Conservation (phyloP, 306 rosid species). For the Begonia peltatifolia region DNA sequence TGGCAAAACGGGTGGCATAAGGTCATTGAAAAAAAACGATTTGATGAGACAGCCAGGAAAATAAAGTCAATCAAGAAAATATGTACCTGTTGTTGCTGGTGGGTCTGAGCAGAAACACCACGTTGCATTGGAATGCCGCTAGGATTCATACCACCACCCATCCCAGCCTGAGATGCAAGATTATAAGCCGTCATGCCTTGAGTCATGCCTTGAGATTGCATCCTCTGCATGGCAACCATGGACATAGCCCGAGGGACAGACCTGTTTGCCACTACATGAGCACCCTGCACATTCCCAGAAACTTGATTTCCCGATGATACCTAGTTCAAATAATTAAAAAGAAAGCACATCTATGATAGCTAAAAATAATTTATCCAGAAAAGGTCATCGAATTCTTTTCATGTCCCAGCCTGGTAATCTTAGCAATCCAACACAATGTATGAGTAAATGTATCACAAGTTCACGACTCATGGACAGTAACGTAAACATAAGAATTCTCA, state of each 20-base stretch:
- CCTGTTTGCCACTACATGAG: constrained; percentile 49
- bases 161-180: constrained; percentile 70
- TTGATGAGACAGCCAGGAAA: background rate
- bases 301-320: constrained; percentile 63
- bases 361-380: background rate
- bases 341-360: background rate
- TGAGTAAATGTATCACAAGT: too few relatives aligned
- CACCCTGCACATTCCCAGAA: constrained; percentile 47
- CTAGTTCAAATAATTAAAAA: constrained; percentile 23
- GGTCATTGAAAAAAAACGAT: background rate
- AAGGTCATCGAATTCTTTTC: too few relatives aligned
- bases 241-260: constrained; percentile 52
- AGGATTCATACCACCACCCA: constrained; percentile 77
- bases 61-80: background rate
- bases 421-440: too few relatives aligned
- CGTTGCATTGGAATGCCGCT: constrained; percentile 80
- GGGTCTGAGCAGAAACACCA: constrained; percentile 62
- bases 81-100: constrained; percentile 77
- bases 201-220: constrained; percentile 62
- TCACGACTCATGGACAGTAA: too few relatives aligned
- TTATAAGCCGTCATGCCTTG: constrained; percentile 66
- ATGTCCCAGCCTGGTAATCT: too few relatives aligned
- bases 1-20: background rate
- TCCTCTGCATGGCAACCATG: constrained; percentile 59
- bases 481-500: too few relatives aligned